Evolutionary conservation across 2,329 filamentous ascomycete species (phyloP), one percentile per base, ranked within the genome.

Genomic region (Fusarium albosuccineum): DNA sequence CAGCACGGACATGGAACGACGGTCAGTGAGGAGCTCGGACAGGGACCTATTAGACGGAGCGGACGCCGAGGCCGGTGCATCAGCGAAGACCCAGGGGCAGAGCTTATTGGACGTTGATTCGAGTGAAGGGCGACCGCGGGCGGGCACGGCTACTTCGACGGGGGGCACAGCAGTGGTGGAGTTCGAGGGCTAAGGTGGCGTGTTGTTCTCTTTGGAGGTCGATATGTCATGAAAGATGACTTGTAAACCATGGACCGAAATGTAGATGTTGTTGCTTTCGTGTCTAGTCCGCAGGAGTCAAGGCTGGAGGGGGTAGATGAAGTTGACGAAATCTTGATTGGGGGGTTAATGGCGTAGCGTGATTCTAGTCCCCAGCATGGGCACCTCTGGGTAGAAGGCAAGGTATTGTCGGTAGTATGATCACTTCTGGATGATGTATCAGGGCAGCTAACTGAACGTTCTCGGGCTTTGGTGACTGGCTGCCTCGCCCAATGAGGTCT

Each of bases 21-120:
- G 89, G 61, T 88, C 87, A 53, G 89, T 92, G 17, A 83, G 87
- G 66, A 89, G 88, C 56, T 85, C 87, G 49, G 91, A 94, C 76
- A 82, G 89, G 54, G 91, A 93, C 75, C 78, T 94, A 13, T 79
- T 94, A 13, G 90, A 92, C 69, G 92, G 91, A 0, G 90, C 90
- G 2, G 92, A 95, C 75, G 92, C 89, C 3, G 87, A 89, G 68
- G 89, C 91, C 1, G 86, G 86, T 11, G 86, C 80, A 27, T 72
- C 68, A 27, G 65, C 68, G 3, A 80, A 77, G 53, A 68, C 74
- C 6, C 71, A 74, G 42, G 77, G 74, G n/a, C 71, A 72, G 49
- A 76, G 72, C 62, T 71, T 80, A 30, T 70, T 81, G 36, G 79
- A 81, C 56, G 74, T 72, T 49, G 74, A 74, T 37, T 51, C 74